A percentile compares a stretch with the other conserved stretches of the same genome.
phyloP scores from a whole-genome alignment of 2,329 filamentous ascomycete genomes.

The Pyricularia sp. region DNA sequence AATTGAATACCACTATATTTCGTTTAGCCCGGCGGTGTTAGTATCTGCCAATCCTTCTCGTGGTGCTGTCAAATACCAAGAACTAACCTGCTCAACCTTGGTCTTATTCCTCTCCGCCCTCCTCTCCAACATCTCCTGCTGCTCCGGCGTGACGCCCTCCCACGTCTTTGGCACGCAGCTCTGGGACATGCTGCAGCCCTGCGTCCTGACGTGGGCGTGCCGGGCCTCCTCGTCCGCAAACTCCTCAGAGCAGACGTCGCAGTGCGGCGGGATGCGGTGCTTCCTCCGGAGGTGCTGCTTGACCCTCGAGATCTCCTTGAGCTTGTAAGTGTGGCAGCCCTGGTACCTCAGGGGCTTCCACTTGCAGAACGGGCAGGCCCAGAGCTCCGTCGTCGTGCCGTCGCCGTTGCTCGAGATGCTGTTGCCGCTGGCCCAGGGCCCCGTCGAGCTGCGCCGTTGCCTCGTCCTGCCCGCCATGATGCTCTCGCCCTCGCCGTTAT shows the following conservation, averaged over 20 bases:
- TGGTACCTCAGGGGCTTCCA: constrained; percentile 11
- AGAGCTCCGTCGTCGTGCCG: neutral
- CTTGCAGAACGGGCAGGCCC: constrained; percentile 13
- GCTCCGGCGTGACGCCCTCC: constrained; percentile 1
- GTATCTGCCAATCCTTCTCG: neutral
- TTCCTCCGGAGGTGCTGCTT: constrained; percentile 12
- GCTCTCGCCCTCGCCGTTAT: neutral
- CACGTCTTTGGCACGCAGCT: constrained; percentile 2
- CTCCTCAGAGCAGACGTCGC: constrained; percentile 9
- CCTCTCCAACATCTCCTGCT: constrained; percentile 8
- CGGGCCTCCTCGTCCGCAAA: constrained; percentile 8
- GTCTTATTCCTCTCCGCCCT: constrained; percentile 10
- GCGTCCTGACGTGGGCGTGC: constrained; percentile 7
- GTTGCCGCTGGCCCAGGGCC: neutral
- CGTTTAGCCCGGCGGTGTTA: neutral
- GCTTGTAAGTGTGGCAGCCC: constrained; percentile 9
- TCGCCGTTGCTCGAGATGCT: neutral
- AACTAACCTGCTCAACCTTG: constrained; percentile 7
- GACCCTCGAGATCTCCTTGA: constrained; percentile 12
- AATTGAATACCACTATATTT: constrained; percentile 9
- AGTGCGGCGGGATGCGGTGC: constrained; percentile 9
- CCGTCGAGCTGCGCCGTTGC: neutral
- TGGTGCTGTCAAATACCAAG: neutral
- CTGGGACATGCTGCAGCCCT: constrained; percentile 2
- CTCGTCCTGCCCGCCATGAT: neutral